Base-by-base conservation (phyloP, 2,329 filamentous ascomycete species). In the Dactylonectria macrodidyma region DNA sequence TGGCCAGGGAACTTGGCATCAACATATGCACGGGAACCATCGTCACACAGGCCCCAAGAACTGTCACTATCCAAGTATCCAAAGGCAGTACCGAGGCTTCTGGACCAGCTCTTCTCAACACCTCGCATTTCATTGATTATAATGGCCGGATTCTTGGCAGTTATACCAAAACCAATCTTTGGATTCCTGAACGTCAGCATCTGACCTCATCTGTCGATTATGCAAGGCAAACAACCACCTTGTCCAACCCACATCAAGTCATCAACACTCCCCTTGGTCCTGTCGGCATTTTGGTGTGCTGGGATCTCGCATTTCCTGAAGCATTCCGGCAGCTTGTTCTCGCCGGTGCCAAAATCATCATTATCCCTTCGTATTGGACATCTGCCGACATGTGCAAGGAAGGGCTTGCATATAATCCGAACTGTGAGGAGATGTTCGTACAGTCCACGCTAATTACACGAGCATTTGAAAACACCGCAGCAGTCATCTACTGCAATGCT, bases 301-400 rank as follows among this genome's bases (percentile, higher is more conserved):
- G 93, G 93, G 93, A 95, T 76, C 80, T 94, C 3, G 91, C 92
- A 1, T 95, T 95, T 71, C 92, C 93, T 0, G 93, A 95, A 79
- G 92, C 92, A 0, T 94, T 93, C 77, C 84, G 92, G 7, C 90
- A 91, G 75, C 85, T 95, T 64, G 89, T 94, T 30, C 83, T 87
- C 0, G 85, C 90, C 52, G 92, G 92, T 1, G 92, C 92, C 1
- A 88, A 92, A 73, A 82, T 93, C 16, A 88, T 95, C 69, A 87
- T 94, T 65, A 85, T 93, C 2, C 92, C 93, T 0, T 89, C 90
- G 0, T 94, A 91, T 78, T 95, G 92, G 91, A 85, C 81, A 57
- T 77, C 86, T 59, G 79, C 79, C 26, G 87, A 89, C 64, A 82
- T 84, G 56, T 83, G 81, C 14, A 79, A 80, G 16, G 85, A 82